Percentiles rank a stretch among this genome's conserved stretches.
phyloP scores from a whole-genome alignment of 1,284 basidiomycete genomes.

The Stereum hirsutum region DNA sequence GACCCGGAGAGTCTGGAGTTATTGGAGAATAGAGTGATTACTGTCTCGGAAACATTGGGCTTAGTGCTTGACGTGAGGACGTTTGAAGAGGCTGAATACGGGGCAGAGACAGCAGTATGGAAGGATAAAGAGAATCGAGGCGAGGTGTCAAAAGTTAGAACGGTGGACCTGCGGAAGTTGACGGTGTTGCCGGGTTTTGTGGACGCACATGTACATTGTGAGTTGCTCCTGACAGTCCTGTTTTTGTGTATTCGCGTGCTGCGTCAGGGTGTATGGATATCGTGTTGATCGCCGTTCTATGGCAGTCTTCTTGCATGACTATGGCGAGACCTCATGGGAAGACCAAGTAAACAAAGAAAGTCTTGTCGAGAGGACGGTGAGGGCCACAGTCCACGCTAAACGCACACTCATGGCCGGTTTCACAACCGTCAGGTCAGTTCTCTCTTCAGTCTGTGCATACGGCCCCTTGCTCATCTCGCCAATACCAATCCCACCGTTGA shows the following conservation, averaged over 20 bases:
- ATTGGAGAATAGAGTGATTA: slow-evolving; percentile 28
- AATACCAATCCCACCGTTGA: background rate
- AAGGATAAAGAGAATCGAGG: background rate
- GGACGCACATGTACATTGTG: slow-evolving; percentile 60
- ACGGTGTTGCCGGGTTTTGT: slow-evolving; percentile 58
- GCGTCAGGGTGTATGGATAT: background rate
- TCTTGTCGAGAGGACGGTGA: slow-evolving; percentile 41
- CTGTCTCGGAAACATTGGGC: slow-evolving; percentile 26
- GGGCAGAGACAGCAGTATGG: background rate
- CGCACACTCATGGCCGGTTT: slow-evolving; percentile 56
- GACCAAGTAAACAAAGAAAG: slow-evolving; percentile 57
- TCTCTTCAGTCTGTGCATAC: background rate
- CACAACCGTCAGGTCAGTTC: slow-evolving; percentile 49
- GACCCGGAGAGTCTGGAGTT: slow-evolving; percentile 27
- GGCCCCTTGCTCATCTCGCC: background rate
- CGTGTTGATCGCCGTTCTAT: background rate
- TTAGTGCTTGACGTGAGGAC: slow-evolving; percentile 23
- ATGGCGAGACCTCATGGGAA: slow-evolving; percentile 49
- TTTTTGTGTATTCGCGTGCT: slow-evolving; percentile 4
- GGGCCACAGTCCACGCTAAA: slow-evolving; percentile 53
- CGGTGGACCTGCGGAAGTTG: slow-evolving; percentile 38
- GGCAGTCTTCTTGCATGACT: slow-evolving; percentile 55
- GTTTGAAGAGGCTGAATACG: slow-evolving; percentile 6
- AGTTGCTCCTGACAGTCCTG: slow-evolving; percentile 16
- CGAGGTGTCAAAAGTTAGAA: slow-evolving; percentile 3